These are phyloP conservation scores for Coemansia nantahalensis DNA, from an alignment of 192 early-diverging fungal genomes.

Conservation along the genomic window DNA sequence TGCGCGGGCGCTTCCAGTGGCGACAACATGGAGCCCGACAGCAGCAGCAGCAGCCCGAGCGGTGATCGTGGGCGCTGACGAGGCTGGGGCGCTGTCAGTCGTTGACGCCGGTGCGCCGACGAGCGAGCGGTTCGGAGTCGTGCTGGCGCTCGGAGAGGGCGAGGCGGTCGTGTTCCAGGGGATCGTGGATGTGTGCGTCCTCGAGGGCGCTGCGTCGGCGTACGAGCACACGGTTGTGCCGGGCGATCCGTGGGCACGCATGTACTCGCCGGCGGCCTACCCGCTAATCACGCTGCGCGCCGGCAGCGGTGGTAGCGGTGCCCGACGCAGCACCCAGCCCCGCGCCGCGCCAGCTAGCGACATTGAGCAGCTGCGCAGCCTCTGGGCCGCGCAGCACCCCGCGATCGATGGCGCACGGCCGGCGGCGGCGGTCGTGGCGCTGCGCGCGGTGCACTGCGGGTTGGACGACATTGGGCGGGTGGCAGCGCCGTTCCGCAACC, in stretches of 20 bases:
- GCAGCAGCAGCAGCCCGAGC: not conserved
- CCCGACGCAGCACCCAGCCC: too few relatives aligned
- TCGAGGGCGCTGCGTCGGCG: constrained; percentile 22
- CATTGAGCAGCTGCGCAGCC: constrained; percentile 5
- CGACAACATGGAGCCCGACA: constrained; percentile 7
- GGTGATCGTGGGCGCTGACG: not conserved
- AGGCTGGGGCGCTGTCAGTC: not conserved
- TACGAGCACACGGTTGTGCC: constrained; percentile 21
- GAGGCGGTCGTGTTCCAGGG: constrained; percentile 36
- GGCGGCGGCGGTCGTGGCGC: constrained; percentile 13
- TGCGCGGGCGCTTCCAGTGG: not conserved
- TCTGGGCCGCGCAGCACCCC: constrained; percentile 24
- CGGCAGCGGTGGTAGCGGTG: too few relatives aligned
- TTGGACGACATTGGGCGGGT: constrained; percentile 32
- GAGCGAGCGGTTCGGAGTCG: constrained; percentile 18
- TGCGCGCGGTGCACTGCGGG: constrained; percentile 35
- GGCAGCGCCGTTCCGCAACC: constrained; percentile 24
- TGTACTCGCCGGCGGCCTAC: constrained; percentile 52
- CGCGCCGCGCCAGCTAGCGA: constrained; percentile 2
- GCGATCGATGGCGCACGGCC: not conserved
- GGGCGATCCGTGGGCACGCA: constrained; percentile 23
- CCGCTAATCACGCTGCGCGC: constrained; percentile 26
- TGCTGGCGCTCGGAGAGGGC: constrained; percentile 15
- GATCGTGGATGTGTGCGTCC: constrained; percentile 35
- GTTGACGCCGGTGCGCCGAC: constrained; percentile 1